Evolutionary conservation across 140 eudicot species (phyloP).

Genomic region (Erigeron philadelphicus): DNA sequence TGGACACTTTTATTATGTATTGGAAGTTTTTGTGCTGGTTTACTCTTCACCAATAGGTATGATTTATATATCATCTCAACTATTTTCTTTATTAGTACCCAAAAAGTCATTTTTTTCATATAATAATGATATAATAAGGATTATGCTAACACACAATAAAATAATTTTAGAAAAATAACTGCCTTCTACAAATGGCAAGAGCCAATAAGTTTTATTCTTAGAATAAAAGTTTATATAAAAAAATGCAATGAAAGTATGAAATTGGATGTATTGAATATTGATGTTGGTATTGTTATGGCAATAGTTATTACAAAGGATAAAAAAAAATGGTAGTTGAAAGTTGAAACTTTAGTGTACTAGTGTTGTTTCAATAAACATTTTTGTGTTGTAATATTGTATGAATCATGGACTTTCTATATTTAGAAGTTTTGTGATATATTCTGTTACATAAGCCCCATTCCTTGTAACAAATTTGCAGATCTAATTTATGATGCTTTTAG

Average conservation of each 20-base stretch:
- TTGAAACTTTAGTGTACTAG: slow-evolving; percentile 2
- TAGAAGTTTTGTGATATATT: slow-evolving; percentile 18
- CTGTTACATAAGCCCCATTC: slow-evolving; percentile 18
- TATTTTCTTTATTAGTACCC: background rate
- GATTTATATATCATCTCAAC: background rate
- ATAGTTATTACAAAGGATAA: background rate
- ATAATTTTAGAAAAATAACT: too few species aligned
- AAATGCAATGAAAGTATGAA: background rate
- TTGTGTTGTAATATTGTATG: background rate
- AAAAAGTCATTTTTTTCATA: background rate
- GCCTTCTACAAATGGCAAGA: too few species aligned
- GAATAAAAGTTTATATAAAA: background rate
- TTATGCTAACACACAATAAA: too few species aligned
- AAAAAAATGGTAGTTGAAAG: background rate
- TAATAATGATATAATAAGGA: background rate
- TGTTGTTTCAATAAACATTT: background rate
- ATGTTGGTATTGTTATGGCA: background rate
- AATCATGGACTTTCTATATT: slow-evolving; percentile 18
- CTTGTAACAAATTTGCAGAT: slow-evolving; percentile 29
- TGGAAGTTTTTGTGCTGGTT: slow-evolving; percentile 75
- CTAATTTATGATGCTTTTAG: slow-evolving; percentile 25
- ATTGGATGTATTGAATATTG: background rate
- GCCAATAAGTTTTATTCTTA: too few species aligned
- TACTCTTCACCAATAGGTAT: slow-evolving; percentile 92
- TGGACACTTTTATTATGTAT: slow-evolving; percentile 73